Evolutionary conservation across 2,329 filamentous ascomycete species (phyloP).

Genomic region (Penicillium sclerotigenum): DNA sequence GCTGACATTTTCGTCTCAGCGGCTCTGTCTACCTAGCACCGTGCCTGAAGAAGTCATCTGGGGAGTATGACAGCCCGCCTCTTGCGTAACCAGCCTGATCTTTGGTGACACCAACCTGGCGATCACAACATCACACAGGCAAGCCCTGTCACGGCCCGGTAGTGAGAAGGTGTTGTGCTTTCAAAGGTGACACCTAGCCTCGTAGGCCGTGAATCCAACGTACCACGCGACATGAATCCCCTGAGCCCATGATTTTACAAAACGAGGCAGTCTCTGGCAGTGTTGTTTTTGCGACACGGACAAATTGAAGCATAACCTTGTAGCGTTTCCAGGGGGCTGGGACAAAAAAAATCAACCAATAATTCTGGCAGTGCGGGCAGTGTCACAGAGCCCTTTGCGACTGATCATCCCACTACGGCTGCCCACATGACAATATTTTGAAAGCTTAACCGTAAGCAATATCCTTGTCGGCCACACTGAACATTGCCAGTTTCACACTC

Average conservation of each 20-base stretch:
- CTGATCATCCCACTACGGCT: conserved; percentile 13
- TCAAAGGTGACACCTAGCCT: background rate
- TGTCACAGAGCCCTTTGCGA: conserved; percentile 9
- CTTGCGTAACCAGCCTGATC: background rate
- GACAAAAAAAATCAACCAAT: conserved; percentile 13
- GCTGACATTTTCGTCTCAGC: conserved; percentile 1
- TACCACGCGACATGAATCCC: background rate
- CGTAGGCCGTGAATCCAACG: background rate
- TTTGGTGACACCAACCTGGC: conserved; percentile 4
- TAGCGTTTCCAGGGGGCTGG: conserved; percentile 2
- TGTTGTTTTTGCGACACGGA: background rate
- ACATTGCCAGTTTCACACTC: background rate
- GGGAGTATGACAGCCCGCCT: background rate
- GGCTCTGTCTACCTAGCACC: background rate
- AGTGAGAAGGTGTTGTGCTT: background rate
- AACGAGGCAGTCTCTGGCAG: background rate
- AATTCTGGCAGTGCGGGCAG: background rate
- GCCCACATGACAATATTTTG: conserved; percentile 1
- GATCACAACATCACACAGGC: conserved; percentile 6
- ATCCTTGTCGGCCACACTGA: conserved; percentile 3
- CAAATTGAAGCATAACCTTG: background rate
- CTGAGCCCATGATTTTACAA: background rate
- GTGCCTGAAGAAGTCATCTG: background rate
- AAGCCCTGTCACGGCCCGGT: conserved; percentile 8
- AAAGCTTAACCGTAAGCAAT: conserved; percentile 8